Evolutionary conservation across 208 protist species (phyloP), one percentile per base, ranked within the genome.

Genomic region (Trypanosoma theileri): DNA sequence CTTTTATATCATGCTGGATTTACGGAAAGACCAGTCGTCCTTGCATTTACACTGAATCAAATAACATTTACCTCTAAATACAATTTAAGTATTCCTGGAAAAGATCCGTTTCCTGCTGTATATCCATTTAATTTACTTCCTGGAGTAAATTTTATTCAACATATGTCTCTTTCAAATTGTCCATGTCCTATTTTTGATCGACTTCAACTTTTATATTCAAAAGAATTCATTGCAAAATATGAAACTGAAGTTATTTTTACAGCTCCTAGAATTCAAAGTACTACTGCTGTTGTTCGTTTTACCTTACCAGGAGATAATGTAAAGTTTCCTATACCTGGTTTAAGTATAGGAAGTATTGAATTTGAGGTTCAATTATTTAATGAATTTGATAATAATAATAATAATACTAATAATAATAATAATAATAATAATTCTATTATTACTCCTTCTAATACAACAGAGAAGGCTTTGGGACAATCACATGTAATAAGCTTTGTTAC

Each of bases 91-190:
- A 66, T 84, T 21, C 84, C 80, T 41, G 77, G 78, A 12, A 61
- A 62, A 14, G 70, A 76, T 54, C 55, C 78, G 24, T 69, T 91
- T 40, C 58, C 75, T 28, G 76, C 71, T 3, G 57, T 59, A 0
- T 84, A 80, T 59, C 81, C 85, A 1, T 91, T 88, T 75, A 75
- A 54, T 12, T 21, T 95, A 42, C 71, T 63, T 55, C 46, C 82
- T 19, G 89, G 89, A 10, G 80, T 92, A 16, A 95, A 95, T 75
- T 91, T 95, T 80, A 57, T 95, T 44, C 82, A 81, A 42, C 35
- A 59, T 28, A 77, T 79, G 14, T 22, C 76, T n/a, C 59, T 92
- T 19, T 56, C 79, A 7, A 50, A 53, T 26, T 94, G 84, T 50
- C 84, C 84, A 7, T 79, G 77, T 9, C 80, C 87, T 16, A 69